Base-by-base conservation (phyloP, 2,329 filamentous ascomycete genomes). In the Ceratocystis cacaofunesta region DNA sequence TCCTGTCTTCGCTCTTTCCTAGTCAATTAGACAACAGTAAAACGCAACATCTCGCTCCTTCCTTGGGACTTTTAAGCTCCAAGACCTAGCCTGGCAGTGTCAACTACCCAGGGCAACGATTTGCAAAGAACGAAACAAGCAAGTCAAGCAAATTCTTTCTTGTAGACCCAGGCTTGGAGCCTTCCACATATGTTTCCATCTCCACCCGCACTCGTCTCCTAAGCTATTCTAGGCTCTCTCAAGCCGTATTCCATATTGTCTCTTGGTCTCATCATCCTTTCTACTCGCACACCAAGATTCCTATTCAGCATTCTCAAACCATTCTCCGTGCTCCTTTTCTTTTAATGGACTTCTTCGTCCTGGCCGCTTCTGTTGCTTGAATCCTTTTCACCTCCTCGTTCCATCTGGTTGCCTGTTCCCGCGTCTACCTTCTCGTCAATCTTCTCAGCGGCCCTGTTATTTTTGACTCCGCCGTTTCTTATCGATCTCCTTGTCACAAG, bases 401-500 rank as follows among this genome's bases (percentile, higher is more conserved):
- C 50, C 50, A 25, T n/a, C 46, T 48, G 6, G 22, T 46, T 46
- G 5, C 43, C 30, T 46, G 41, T 28, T 10, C 60, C 60, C 43
- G 41, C 36, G 22, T 46, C 60, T 17, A 4, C 36, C 17, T 46
- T 48, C 28, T 41, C 8, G 15, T 57, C 52, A n/a, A 30, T 17
- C 28, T 64, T 43, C 50, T 55, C 48, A 19, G 12, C 57, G 32
- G 32, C 50, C 36, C n/a, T 25, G 41, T 44, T 43, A 61, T 62
- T 62, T 62, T 62, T 62, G 19, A 28, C 22, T 62, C 3, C n/a
- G 43, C 22, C 60, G 60, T 43, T 62, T 36, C 52, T 58, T 58
- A 32, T 64, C 48, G n/a, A 17, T 57, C 32, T 64, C 30, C 61
- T 48, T 62, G 41, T 62, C 46, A 50, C 61, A 62, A 25, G 6